Conservation (phyloP, 768 basidiomycete genomes). For the Rhodotorula diobovata region DNA sequence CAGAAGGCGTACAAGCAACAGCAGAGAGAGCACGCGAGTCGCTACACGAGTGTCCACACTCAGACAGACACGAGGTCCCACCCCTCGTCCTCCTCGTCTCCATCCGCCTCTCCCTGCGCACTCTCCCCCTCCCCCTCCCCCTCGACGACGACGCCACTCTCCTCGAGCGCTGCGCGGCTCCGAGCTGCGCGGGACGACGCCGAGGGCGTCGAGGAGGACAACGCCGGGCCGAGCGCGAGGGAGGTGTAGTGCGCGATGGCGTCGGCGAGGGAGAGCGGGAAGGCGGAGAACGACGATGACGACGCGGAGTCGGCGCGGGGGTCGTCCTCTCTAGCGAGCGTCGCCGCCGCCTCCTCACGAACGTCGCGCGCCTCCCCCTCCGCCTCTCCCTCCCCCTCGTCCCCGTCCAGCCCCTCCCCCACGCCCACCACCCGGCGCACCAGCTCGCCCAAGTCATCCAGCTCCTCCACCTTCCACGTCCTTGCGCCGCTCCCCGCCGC, state of each 20-base stretch:
- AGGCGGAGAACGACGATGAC: too few relatives aligned
- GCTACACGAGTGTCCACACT: too few relatives aligned
- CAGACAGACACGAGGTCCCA: slow-evolving; percentile 6
- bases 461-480: too few relatives aligned
- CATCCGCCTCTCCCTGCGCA: slow-evolving; percentile 8
- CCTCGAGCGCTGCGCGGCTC: neutral
- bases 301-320: too few relatives aligned
- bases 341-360: too few relatives aligned
- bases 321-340: too few relatives aligned
- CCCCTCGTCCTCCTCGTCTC: slow-evolving; percentile 15
- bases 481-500: neutral
- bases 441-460: slow-evolving; percentile 19
- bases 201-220: neutral
- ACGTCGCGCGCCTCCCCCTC: too few relatives aligned
- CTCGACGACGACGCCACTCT: slow-evolving; percentile 12
- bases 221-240: slow-evolving; percentile 5
- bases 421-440: slow-evolving; percentile 1
- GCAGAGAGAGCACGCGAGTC: too few relatives aligned
- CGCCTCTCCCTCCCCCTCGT: too few relatives aligned
- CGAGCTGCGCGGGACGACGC: neutral
- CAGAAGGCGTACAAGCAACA: too few relatives aligned
- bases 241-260: neutral
- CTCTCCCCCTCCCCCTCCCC: neutral
- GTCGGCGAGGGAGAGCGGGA: slow-evolving; percentile 16
- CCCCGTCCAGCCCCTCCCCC: neutral